Percentiles rank a stretch among this genome's conserved stretches.
Evolutionary conservation across 164 flowering plant species (phyloP).

Genomic region (Umbilicus rupestris): DNA sequence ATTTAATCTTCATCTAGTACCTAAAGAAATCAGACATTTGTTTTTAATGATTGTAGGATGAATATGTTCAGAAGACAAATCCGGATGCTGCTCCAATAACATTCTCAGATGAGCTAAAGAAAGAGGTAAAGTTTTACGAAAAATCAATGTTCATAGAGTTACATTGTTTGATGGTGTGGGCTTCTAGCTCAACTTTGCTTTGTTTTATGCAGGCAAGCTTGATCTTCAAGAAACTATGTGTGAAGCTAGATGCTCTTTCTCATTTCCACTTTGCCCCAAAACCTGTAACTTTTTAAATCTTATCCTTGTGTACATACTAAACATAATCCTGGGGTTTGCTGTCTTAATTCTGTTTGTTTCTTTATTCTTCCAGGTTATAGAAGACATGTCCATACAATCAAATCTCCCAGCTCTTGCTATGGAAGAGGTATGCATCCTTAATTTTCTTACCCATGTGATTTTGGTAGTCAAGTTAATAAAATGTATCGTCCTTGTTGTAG

Average conservation of each 20-base stretch:
- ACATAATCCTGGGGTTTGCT: not conserved
- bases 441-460: not conserved
- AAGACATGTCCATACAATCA: slow-evolving; percentile 79
- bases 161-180: not conserved
- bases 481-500: slow-evolving; percentile 25
- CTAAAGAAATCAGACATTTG: not conserved
- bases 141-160: no score
- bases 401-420: slow-evolving; percentile 92
- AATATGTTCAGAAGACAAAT: slow-evolving; percentile 60
- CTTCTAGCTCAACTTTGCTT: slow-evolving; percentile 9
- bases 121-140: slow-evolving; percentile 42
- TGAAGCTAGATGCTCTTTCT: slow-evolving; percentile 89
- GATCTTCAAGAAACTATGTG: slow-evolving; percentile 62
- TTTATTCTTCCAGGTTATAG: slow-evolving; percentile 52
- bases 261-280: slow-evolving; percentile 94
- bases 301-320: not conserved
- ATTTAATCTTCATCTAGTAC: not conserved
- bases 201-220: slow-evolving; percentile 46
- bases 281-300: slow-evolving; percentile 51
- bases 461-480: not conserved
- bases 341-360: not conserved
- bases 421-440: slow-evolving; percentile 69
- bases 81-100: slow-evolving; percentile 50
- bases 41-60: slow-evolving; percentile 51
- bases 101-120: slow-evolving; percentile 67